Evolutionary conservation across 352 stramenopile species (phyloP), one percentile per base, ranked within the genome.

Genomic region (Phytophthora sp.): DNA sequence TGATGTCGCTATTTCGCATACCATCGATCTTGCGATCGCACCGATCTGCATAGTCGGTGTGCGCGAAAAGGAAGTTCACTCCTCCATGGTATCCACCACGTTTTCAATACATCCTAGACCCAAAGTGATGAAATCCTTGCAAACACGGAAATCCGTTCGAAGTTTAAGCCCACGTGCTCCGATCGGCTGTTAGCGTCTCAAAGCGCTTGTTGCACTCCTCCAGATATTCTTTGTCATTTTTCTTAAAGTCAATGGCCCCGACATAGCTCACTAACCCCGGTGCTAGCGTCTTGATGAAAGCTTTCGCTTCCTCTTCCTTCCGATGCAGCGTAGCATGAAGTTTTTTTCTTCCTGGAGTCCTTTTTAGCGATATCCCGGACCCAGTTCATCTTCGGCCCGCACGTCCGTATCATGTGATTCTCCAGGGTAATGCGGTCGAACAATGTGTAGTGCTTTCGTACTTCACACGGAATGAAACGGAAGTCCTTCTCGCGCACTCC

Each of bases 1-100:
- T 35, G 9, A 28, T 4, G 9, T 61, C 28, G 0, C 51, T 12
- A 17, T 54, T 15, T 1, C 44, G 41, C 9, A 62, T 51, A 4
- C 13, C 21, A 11, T 54, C 12, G 43, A 68, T 68, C 20, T 54
- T 38, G 4, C 3, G 12, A 1, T 35, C 28, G 35, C 64, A 65
- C 12, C 50, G 18, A 11, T 17, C 10, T 2, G 18, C n/a, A 12
- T 69, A 69, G 8, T 26, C 4, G 26, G 58, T 73, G 52, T 69
- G 64, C 7, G 24, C 12, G 38, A 58, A 69, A 8, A 73, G 44
- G 34, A 73, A 74, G 5, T 26, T 54, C 59, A 70, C 23, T 74
- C 60, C 26, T 66, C 65, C 54, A 74, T 62, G 0, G 42, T 66
- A 20, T 70, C 60, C 9, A 67, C 54, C 13, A 74, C 42, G 2